Conservation (phyloP, 2,329 filamentous ascomycete genomes). For the Metarhizium rileyi region DNA sequence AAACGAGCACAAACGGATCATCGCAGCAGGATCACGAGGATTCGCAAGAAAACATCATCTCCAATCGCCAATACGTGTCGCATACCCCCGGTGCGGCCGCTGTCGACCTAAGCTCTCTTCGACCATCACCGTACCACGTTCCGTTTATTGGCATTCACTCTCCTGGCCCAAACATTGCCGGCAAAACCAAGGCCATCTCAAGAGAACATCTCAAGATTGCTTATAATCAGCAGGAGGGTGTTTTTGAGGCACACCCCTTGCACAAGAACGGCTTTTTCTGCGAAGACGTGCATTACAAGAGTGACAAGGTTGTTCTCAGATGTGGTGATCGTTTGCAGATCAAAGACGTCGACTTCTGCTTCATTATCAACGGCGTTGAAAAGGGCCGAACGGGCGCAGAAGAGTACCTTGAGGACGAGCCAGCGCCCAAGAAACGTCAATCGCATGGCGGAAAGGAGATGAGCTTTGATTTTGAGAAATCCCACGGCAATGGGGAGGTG, state of each 20-base stretch:
- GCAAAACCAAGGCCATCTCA: slow-evolving; percentile 63
- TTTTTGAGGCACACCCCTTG: slow-evolving; percentile 54
- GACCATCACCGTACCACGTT: slow-evolving; percentile 51
- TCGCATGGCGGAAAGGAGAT: slow-evolving; percentile 56
- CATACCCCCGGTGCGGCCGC: slow-evolving; percentile 49
- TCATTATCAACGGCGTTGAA: slow-evolving; percentile 57
- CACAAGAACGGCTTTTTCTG: slow-evolving; percentile 62
- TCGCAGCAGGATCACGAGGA: slow-evolving; percentile 33
- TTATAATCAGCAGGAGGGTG: slow-evolving; percentile 52
- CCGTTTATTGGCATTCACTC: slow-evolving; percentile 67
- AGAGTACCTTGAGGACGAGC: slow-evolving; percentile 40
- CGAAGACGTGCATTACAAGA: slow-evolving; percentile 48
- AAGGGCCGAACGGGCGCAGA: slow-evolving; percentile 49
- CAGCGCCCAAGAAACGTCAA: slow-evolving; percentile 34
- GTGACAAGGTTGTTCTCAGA: slow-evolving; percentile 45
- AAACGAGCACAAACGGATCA: slow-evolving; percentile 33
- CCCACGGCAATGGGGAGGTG: slow-evolving; percentile 45
- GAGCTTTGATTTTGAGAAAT: slow-evolving; percentile 63
- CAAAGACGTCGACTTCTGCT: slow-evolving; percentile 58
- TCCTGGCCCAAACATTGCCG: slow-evolving; percentile 48
- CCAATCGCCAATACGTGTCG: slow-evolving; percentile 50
- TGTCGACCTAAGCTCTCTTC: slow-evolving; percentile 49
- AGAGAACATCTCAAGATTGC: slow-evolving; percentile 63
- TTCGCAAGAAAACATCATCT: slow-evolving; percentile 37
- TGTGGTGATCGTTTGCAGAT: slow-evolving; percentile 62